These are phyloP conservation scores for Nepenthes gracilis DNA, from an alignment of 148 eudicot genomes.

Conservation along the genomic window DNA sequence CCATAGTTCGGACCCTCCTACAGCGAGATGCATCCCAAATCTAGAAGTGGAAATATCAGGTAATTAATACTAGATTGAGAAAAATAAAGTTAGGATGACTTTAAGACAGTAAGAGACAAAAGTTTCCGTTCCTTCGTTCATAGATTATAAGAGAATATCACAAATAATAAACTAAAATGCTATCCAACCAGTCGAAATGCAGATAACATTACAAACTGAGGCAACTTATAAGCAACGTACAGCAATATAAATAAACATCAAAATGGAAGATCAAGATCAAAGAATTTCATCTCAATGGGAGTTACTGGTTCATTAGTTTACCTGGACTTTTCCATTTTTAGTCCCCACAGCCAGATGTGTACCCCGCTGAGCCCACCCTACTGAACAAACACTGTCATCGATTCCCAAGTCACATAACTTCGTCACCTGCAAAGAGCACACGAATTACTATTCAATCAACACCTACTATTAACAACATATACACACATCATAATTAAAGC, in stretches of 20 bases:
- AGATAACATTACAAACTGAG: neutral
- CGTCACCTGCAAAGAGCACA: constrained; percentile 42
- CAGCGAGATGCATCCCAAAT: constrained; percentile 89
- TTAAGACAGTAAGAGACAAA: neutral
- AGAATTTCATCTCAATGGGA: neutral
- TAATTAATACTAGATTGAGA: neutral
- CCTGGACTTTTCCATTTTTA: constrained; percentile 73
- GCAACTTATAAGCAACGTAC: no score
- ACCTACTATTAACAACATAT: no score
- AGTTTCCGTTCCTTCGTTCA: neutral
- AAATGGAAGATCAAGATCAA: neutral
- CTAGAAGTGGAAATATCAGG: constrained; percentile 15
- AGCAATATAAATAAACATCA: neutral
- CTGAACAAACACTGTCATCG: constrained; percentile 85
- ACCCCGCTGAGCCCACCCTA: constrained; percentile 89
- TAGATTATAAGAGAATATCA: no score
- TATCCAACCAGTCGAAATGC: neutral
- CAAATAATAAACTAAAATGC: no score
- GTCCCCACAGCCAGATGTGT: constrained; percentile 82
- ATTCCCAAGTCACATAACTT: constrained; percentile 76
- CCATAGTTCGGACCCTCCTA: constrained; percentile 72
- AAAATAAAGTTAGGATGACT: neutral
- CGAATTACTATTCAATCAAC: neutral
- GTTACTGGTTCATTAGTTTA: neutral
- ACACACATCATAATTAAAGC: neutral